These are phyloP conservation scores for Harringtonia lauricola DNA, from an alignment of 2,329 filamentous ascomycete species.

Conservation along the genomic window DNA sequence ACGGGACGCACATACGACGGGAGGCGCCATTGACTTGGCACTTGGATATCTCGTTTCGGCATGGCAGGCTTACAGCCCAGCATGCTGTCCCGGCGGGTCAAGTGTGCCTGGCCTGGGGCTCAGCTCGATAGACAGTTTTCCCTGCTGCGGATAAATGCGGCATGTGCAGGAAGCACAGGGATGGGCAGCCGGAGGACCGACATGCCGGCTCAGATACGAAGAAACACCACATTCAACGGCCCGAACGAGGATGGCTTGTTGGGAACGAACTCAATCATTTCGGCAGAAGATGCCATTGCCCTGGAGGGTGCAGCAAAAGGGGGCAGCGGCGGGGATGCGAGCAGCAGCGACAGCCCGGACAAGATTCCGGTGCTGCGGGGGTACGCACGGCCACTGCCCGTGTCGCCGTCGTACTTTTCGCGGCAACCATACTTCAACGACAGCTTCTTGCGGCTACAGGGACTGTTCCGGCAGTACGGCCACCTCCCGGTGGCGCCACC, in stretches of 20 bases:
- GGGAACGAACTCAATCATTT: background rate
- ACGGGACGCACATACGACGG: background rate
- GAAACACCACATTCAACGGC: background rate
- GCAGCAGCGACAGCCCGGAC: background rate
- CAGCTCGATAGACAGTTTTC: constrained; percentile 10
- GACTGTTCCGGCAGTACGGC: constrained; percentile 60
- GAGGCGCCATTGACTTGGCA: background rate
- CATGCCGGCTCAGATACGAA: background rate
- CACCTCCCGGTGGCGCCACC: constrained; percentile 58
- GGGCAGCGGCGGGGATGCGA: too few species aligned
- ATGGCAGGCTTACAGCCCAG: constrained; percentile 11
- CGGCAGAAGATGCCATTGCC: background rate
- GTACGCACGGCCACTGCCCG: constrained; percentile 66
- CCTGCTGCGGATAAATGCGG: constrained; percentile 4
- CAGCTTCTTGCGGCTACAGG: constrained; percentile 62
- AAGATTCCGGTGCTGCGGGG: background rate
- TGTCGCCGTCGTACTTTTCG: constrained; percentile 91
- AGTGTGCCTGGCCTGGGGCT: constrained; percentile 1
- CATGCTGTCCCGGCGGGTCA: constrained; percentile 2
- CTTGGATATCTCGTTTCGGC: background rate
- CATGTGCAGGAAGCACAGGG: background rate
- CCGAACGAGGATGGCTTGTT: background rate
- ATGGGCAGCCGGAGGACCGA: background rate
- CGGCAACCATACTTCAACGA: constrained; percentile 79
- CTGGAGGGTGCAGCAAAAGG: background rate